Base-by-base conservation (phyloP, 164 flowering plant species). In the Stephania yunnanensis region DNA sequence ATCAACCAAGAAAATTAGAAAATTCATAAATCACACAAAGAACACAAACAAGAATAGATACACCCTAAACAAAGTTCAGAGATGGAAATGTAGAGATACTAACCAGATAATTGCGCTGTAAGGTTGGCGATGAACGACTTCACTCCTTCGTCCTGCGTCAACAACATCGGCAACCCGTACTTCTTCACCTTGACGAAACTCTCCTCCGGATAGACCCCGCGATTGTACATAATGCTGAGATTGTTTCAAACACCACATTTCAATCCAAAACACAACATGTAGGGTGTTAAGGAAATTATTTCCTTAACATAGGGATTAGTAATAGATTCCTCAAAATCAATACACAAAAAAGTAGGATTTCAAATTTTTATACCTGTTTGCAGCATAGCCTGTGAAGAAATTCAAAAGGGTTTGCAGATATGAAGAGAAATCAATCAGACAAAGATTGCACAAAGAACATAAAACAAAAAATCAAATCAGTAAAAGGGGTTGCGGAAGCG, bases 111-210 rank as follows among this genome's bases (percentile, higher is more conserved):
- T 82, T 95, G 98, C 61, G 94, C 80, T 9, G 89, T 93, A 2
- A 95, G 79, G 70, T 87, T 92, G 29, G 93, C 52, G 71, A 94
- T 80, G 85, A 96, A 96, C 74, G 94, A 78, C 74, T 96, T 92
- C 5, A 96, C 97, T 7, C 88, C 91, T 70, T 94, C 97, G 75
- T 96, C 97, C 73, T 92, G 86, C 68, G 93, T 94, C n/a, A 94
- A 90, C 80, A 96, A 75, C 98, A 96, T 81, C 6, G 99, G 91
- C 2, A 96, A 92, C 45, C 99, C 99, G 79, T 96, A 94, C 71
- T 96, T 96, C 92, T 96, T 92, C 78, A 94, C 98, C 81, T 87
- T 94, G 3, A 69, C 84, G 74, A 96, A 96, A 76, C 93, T 88
- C 74, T 94, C 99, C 78, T 92, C 99, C 0, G 97, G 94, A 73